These are phyloP conservation scores for Cladosporium sp. DNA, from an alignment of 2,329 filamentous ascomycete genomes.

Conservation along the genomic window DNA sequence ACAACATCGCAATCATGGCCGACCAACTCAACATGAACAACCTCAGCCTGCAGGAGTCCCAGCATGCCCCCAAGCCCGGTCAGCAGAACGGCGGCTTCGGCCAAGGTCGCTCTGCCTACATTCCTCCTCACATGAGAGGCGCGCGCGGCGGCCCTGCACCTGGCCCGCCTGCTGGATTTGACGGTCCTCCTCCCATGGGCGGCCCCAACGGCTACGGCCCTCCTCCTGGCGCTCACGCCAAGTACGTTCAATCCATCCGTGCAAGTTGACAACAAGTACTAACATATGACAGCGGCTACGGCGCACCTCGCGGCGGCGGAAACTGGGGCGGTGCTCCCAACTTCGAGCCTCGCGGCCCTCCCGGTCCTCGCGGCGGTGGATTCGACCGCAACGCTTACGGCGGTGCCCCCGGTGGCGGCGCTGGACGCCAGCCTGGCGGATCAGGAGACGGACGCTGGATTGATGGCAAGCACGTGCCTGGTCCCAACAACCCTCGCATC, in stretches of 20 bases:
- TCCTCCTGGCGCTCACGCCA: slow-evolving; percentile 61
- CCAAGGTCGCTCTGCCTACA: slow-evolving; percentile 67
- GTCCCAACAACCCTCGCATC: slow-evolving; percentile 80
- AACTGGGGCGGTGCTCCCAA: slow-evolving; percentile 57
- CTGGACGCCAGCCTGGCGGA: slow-evolving; percentile 64
- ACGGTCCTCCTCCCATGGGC: slow-evolving; percentile 45
- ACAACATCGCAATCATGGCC: slow-evolving; percentile 57
- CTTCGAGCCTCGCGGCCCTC: slow-evolving; percentile 52
- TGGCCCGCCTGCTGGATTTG: slow-evolving; percentile 54
- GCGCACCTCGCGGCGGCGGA: slow-evolving; percentile 39
- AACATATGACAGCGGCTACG: slow-evolving; percentile 48
- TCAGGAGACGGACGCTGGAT: slow-evolving; percentile 96
- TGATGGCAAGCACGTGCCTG: slow-evolving; percentile 93
- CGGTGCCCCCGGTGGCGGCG: slow-evolving; percentile 50
- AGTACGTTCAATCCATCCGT: slow-evolving; percentile 42
- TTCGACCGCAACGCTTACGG: slow-evolving; percentile 67
- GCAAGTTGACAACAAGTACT: slow-evolving; percentile 16
- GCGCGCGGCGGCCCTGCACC: slow-evolving; percentile 39
- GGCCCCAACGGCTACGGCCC: slow-evolving; percentile 65
- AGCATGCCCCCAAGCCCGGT: slow-evolving; percentile 52
- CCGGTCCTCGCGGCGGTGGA: slow-evolving; percentile 12
- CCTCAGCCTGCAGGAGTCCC: slow-evolving; percentile 67
- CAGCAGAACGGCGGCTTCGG: slow-evolving; percentile 48
- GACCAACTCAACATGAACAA: slow-evolving; percentile 81
- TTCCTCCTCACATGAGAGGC: slow-evolving; percentile 78